Conservation (phyloP, 1,284 basidiomycete genomes). For the Puccinia hordei region DNA sequence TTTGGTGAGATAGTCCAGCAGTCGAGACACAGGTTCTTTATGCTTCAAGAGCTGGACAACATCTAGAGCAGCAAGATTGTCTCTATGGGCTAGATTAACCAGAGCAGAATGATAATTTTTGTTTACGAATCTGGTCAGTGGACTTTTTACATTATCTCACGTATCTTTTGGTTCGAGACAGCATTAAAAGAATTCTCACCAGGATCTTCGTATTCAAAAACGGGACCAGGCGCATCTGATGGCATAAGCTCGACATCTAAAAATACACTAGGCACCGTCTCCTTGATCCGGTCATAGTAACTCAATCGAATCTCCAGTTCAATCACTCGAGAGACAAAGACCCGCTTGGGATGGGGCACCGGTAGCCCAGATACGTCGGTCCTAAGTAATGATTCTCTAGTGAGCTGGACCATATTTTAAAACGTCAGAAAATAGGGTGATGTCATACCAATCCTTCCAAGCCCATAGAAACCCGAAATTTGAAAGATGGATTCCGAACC, state of each 20-base stretch:
- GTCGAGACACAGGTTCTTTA: constrained; percentile 70
- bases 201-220: constrained; percentile 79
- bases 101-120: background rate
- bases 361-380: constrained; percentile 61
- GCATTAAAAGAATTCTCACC: constrained; percentile 61
- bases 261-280: constrained; percentile 82
- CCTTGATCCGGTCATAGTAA: constrained; percentile 88
- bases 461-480: constrained; percentile 99
- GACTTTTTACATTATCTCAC: background rate
- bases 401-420: constrained; percentile 48
- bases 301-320: constrained; percentile 88
- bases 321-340: constrained; percentile 82
- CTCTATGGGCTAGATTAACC: constrained; percentile 66
- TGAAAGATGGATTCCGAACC: constrained; percentile 94
- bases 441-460: constrained; percentile 94
- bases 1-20: constrained; percentile 73
- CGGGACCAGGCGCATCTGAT: constrained; percentile 75
- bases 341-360: constrained; percentile 76
- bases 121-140: background rate
- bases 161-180: background rate
- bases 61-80: constrained; percentile 77
- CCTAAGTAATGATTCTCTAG: constrained; percentile 45
- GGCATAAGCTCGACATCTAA: constrained; percentile 70
- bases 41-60: constrained; percentile 78
- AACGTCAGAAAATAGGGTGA: background rate